Base-by-base conservation (phyloP, 371 early-diverging fungal species). In the Rhizomucor pusillus region DNA sequence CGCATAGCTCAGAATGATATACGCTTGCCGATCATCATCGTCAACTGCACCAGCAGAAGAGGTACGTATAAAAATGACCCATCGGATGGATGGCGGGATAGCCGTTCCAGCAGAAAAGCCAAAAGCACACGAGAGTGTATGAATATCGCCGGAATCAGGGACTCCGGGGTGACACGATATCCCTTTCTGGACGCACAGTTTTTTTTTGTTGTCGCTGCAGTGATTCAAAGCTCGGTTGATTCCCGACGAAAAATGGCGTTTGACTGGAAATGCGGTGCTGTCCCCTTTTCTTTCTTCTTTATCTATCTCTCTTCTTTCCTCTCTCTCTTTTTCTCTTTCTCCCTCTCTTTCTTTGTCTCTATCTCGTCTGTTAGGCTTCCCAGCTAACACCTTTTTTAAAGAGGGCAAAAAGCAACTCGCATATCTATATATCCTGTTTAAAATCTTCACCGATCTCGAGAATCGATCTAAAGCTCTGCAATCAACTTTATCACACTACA, bases 321-420 rank as follows among this genome's bases (percentile, higher is more conserved):
- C 47, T 37, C 25, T 34, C 25, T 44, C 29, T 47, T 51, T 50
- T 57, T 53, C 44, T 50, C 24, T 52, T 56, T 54, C 16, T 24
- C 43, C 41, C 23, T 52, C 43, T 47, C 46, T 55, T 22, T 55
- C 46, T 46, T 7, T 29, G 3, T 46, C 60, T 49, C 34, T 50
- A 48, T 43, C 40, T 47, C 29, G 41, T 52, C 22, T 56, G 43
- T 46, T 36, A 24, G 23, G 43, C 20, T 52, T 48, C 48, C 50
- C 13, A 23, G 40, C 25, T 19, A 48, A 7, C 48, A 16, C 12
- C 19, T 23, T 49, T 18, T 16, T 36, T n/a, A 13, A n/a, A n/a
- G n/a, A n/a, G n/a, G n/a, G n/a, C n/a, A n/a, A n/a, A n/a, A n/a
- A n/a, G n/a, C n/a, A n/a, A n/a, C n/a, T n/a, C n/a, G n/a, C n/a